phyloP scores from a whole-genome alignment of 1,139 yeast genomes.

The Geotrichum macrosporum region DNA sequence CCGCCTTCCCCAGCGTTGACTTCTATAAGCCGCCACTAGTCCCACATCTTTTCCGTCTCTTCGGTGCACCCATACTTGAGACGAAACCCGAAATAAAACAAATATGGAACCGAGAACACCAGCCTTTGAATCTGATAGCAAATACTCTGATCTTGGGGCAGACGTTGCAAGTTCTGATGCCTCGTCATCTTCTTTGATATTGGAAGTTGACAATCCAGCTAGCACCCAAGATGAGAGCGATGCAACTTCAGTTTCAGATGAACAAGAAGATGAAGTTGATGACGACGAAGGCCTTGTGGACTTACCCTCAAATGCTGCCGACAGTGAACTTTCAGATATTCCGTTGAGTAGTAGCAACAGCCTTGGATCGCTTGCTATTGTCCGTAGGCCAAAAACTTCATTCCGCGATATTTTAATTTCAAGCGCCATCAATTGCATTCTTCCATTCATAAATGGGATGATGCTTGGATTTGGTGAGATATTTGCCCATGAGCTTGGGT shows the following conservation, averaged over 20 bases:
- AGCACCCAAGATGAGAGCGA: not conserved
- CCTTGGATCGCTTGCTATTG: not conserved
- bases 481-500: conserved; percentile 88
- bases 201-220: not conserved
- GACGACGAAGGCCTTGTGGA: conserved; percentile 2
- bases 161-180: not conserved
- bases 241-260: not conserved
- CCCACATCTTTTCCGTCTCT: not conserved
- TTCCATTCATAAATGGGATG: conserved; percentile 90
- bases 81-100: not conserved
- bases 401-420: conserved; percentile 16
- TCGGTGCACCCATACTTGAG: not conserved
- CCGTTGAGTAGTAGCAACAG: not conserved
- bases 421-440: conserved; percentile 61
- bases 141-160: conserved; percentile 3
- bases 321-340: conserved; percentile 1
- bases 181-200: not conserved
- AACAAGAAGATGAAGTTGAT: not conserved
- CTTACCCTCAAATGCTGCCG: not conserved
- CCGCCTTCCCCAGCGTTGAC: not conserved
- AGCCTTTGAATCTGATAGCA: conserved; percentile 1
- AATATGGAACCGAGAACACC: not conserved
- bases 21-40: not conserved
- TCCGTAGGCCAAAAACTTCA: conserved; percentile 1
- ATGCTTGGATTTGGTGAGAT: conserved; percentile 97